These are phyloP conservation scores for Agrocybe praecox DNA, from an alignment of 768 basidiomycete species.

Conservation along the genomic window DNA sequence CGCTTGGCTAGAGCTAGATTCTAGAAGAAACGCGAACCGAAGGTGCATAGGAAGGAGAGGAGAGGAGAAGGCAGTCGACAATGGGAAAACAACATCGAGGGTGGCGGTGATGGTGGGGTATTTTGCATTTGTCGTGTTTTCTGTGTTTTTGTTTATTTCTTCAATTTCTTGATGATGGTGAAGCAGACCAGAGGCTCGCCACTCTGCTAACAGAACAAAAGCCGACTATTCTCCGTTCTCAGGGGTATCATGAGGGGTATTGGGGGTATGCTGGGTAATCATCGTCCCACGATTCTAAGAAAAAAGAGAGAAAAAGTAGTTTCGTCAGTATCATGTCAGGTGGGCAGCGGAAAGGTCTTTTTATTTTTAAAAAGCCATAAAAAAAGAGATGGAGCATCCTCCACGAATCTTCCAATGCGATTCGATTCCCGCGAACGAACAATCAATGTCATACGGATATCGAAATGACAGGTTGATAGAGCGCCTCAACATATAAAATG, in stretches of 20 bases:
- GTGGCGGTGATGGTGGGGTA: no score
- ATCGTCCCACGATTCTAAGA: constrained; percentile 35
- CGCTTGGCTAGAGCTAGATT: no score
- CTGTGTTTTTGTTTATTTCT: neutral
- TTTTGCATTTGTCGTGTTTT: no score
- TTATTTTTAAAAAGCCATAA: neutral
- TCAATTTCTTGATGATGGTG: neutral
- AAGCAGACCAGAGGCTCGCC: no score
- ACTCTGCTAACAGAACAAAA: neutral
- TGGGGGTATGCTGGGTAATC: constrained; percentile 16
- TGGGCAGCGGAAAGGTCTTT: neutral
- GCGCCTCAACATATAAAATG: no score
- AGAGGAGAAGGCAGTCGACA: no score
- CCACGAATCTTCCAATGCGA: neutral
- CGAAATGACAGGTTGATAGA: neutral
- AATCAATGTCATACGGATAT: constrained; percentile 1
- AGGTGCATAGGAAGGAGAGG: no score
- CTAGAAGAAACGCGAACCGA: no score
- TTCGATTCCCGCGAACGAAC: no score
- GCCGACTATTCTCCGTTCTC: neutral
- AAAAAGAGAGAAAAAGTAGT: neutral
- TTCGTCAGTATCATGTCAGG: neutral
- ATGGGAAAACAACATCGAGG: no score
- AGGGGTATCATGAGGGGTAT: constrained; percentile 22
- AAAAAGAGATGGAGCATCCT: neutral